Percentiles rank a stretch among this genome's conserved stretches.
These are phyloP conservation scores for Cryptosporidium andersoni DNA, from an alignment of 169 alveolate species.

Conservation along the genomic window DNA sequence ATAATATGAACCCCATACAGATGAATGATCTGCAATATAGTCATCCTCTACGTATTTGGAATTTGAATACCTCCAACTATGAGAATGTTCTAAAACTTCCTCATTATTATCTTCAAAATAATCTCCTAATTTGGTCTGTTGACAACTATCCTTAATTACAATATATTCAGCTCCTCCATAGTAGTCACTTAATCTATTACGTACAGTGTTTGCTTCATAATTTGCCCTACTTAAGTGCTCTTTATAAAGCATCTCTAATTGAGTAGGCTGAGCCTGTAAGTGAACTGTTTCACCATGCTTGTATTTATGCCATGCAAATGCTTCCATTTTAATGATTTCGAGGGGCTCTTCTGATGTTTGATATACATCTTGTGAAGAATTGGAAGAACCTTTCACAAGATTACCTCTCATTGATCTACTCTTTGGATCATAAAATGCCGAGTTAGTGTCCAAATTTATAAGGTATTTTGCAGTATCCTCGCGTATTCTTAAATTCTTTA, in stretches of 20 bases:
- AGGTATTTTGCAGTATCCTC: constrained; percentile 97
- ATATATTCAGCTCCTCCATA: constrained; percentile 17
- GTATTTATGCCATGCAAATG: constrained; percentile 21
- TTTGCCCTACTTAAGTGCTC: constrained; percentile 6
- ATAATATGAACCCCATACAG: constrained; percentile 88
- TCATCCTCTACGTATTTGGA: constrained; percentile 85
- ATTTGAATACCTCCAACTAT: constrained; percentile 1
- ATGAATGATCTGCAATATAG: constrained; percentile 80
- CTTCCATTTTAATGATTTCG: constrained; percentile 41
- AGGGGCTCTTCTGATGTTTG: too few species aligned
- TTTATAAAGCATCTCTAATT: constrained; percentile 49
- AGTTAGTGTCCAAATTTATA: constrained; percentile 90
- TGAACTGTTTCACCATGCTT: constrained; percentile 62
- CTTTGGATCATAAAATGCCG: constrained; percentile 96
- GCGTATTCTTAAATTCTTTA: constrained; percentile 93
- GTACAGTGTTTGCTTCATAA: neutral
- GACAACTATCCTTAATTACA: neutral
- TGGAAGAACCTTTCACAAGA: constrained; percentile 77
- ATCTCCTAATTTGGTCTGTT: constrained; percentile 6
- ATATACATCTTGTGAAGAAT: constrained; percentile 79
- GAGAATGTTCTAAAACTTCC: too few species aligned
- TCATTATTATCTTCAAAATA: neutral
- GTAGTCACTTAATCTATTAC: constrained; percentile 2
- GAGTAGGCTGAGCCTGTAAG: constrained; percentile 47
- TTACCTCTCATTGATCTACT: constrained; percentile 94